These are phyloP conservation scores for Auriscalpium vulgare DNA, from an alignment of 768 basidiomycete genomes.

Conservation along the genomic window DNA sequence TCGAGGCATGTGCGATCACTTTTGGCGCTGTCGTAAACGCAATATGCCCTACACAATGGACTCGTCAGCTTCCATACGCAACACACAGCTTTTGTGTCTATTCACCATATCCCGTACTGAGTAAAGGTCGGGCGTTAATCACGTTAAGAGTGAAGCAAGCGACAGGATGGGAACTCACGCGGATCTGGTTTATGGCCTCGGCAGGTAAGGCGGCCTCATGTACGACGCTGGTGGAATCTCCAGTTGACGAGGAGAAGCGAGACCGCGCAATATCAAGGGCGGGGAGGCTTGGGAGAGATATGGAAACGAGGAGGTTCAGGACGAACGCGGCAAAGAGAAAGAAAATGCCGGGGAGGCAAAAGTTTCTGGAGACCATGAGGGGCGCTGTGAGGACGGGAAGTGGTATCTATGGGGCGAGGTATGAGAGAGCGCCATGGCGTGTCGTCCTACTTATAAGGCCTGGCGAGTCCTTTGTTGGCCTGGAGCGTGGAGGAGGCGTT, in stretches of 20 bases:
- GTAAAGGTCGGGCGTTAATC: constrained; percentile 1
- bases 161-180: constrained; percentile 12
- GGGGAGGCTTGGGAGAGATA: constrained; percentile 64
- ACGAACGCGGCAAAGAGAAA: constrained; percentile 55
- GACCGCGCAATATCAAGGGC: constrained; percentile 60
- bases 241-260: constrained; percentile 31
- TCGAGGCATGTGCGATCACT: constrained; percentile 40
- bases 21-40: constrained; percentile 36
- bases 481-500: not conserved
- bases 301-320: constrained; percentile 57
- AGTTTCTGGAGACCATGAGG: constrained; percentile 34
- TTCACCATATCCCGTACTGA: constrained; percentile 69
- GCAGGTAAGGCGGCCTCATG: constrained; percentile 11
- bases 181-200: constrained; percentile 45
- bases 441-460: not conserved
- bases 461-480: not conserved
- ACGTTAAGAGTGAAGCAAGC: not conserved
- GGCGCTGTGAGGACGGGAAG: not conserved
- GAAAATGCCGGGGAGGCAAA: constrained; percentile 55
- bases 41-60: constrained; percentile 44
- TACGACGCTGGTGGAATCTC: constrained; percentile 14
- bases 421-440: not conserved
- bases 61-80: not conserved
- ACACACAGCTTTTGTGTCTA: not conserved
- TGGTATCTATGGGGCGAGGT: not conserved